These are phyloP conservation scores for Blastobotrys robertii DNA, from an alignment of 805 yeast genomes.

Conservation along the genomic window DNA sequence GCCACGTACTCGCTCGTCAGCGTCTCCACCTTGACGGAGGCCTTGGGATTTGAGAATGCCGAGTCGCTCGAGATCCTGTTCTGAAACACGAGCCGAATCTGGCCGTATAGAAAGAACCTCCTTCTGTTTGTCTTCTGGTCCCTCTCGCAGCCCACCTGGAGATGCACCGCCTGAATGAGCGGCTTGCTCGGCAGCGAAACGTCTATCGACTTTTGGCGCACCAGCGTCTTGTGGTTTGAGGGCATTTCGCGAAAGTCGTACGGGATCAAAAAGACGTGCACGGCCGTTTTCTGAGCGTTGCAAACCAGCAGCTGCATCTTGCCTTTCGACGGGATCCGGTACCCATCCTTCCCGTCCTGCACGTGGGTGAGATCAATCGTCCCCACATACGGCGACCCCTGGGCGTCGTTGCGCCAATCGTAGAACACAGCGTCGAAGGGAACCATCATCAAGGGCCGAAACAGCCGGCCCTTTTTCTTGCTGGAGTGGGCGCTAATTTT, in stretches of 20 bases:
- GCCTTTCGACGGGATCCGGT: conserved; percentile 23
- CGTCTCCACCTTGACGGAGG: too few relatives aligned
- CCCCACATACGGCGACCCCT: conserved; percentile 23
- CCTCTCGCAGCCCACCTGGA: conserved; percentile 19
- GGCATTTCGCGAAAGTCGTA: conserved; percentile 26
- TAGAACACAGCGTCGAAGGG: conserved; percentile 25
- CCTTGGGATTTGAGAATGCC: too few relatives aligned
- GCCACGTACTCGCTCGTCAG: too few relatives aligned
- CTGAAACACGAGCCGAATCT: conserved; percentile 24
- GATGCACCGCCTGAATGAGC: conserved; percentile 24
- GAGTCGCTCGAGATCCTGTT: conserved; percentile 9
- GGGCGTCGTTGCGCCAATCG: conserved; percentile 16
- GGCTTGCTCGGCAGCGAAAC: conserved; percentile 5
- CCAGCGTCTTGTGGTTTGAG: conserved; percentile 22
- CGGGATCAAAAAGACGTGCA: conserved; percentile 25
- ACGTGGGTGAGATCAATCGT: conserved; percentile 6
- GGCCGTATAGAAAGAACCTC: conserved; percentile 19
- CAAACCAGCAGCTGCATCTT: conserved; percentile 27
- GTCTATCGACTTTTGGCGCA: conserved; percentile 23
- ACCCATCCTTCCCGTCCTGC: conserved; percentile 7
- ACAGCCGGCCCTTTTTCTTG: conserved; percentile 16
- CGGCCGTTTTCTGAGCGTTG: conserved; percentile 25
- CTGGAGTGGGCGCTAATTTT: conserved; percentile 20
- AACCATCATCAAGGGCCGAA: conserved; percentile 15
- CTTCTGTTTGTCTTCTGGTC: conserved; percentile 12